phyloP scores from a whole-genome alignment of 129 eudicot species.

The Centaurea solstitialis region DNA sequence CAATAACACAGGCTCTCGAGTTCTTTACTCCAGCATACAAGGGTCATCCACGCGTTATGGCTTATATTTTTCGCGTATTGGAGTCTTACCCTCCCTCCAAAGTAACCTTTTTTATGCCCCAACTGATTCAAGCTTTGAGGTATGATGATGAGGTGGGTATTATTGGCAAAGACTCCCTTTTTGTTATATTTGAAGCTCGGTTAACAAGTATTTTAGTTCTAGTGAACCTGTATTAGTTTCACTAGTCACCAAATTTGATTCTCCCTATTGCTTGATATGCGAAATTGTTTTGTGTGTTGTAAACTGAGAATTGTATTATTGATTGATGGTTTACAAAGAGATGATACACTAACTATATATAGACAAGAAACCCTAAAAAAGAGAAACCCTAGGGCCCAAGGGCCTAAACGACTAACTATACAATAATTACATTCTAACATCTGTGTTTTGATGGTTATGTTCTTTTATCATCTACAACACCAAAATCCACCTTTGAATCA shows the following conservation, averaged over 20 bases:
- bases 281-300: not conserved
- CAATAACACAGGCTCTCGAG: slow-evolving; percentile 92
- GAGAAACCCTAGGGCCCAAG: too few relatives aligned
- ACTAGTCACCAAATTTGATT: not conserved
- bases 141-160: slow-evolving; percentile 80
- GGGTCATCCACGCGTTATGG: slow-evolving; percentile 99
- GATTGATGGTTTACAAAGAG: too few relatives aligned
- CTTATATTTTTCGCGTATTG: slow-evolving; percentile 88
- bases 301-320: too few relatives aligned
- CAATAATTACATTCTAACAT: too few relatives aligned
- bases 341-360: too few relatives aligned
- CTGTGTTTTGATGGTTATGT: not conserved
- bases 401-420: too few relatives aligned
- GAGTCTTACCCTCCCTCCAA: slow-evolving; percentile 94
- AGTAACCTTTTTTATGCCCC: slow-evolving; percentile 99
- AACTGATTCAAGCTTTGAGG: slow-evolving; percentile 89
- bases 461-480: not conserved
- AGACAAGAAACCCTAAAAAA: too few relatives aligned
- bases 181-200: slow-evolving; percentile 4
- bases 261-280: not conserved
- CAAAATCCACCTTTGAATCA: not conserved
- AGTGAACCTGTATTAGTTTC: not conserved
- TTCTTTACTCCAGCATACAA: slow-evolving; percentile 95
- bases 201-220: not conserved
- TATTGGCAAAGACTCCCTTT: slow-evolving; percentile 4